A percentile compares a stretch with the other conserved stretches of the same genome.
Evolutionary conservation across 2,329 filamentous ascomycete genomes (phyloP).

Genomic region (Ophiocordyceps camponoti-saundersi): DNA sequence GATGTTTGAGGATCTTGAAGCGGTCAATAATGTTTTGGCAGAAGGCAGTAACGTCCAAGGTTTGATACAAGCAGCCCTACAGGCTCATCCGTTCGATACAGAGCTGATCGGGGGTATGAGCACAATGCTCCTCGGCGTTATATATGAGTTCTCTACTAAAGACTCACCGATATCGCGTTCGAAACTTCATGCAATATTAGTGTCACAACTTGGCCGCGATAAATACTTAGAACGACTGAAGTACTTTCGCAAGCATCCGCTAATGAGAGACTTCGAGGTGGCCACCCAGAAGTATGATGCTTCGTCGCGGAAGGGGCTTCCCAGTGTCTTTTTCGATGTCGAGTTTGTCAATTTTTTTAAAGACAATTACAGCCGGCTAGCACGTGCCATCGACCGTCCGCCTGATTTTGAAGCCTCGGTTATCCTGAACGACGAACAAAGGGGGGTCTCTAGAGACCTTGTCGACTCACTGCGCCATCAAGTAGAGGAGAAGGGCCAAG

Average conservation of each 20-base stretch:
- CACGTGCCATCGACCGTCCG: constrained; percentile 76
- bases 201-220: constrained; percentile 64
- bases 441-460: constrained; percentile 83
- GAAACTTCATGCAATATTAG: constrained; percentile 64
- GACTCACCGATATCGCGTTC: constrained; percentile 79
- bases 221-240: constrained; percentile 71
- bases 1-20: constrained; percentile 83
- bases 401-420: constrained; percentile 76
- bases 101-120: constrained; percentile 65
- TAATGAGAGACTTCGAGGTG: constrained; percentile 82
- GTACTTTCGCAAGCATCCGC: constrained; percentile 58
- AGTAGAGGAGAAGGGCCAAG: constrained; percentile 50
- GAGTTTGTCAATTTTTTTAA: constrained; percentile 89
- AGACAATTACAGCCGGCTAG: constrained; percentile 78
- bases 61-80: constrained; percentile 55
- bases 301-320: constrained; percentile 32
- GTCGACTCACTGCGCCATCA: constrained; percentile 72
- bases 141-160: constrained; percentile 96
- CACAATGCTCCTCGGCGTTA: constrained; percentile 67
- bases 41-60: constrained; percentile 89
- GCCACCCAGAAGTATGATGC: constrained; percentile 50
- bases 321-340: constrained; percentile 72
- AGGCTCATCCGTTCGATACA: constrained; percentile 39
- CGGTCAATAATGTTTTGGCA: constrained; percentile 79
- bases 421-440: constrained; percentile 61